Conservation (phyloP, 1,284 basidiomycete genomes). For the Wallemia hederae region DNA sequence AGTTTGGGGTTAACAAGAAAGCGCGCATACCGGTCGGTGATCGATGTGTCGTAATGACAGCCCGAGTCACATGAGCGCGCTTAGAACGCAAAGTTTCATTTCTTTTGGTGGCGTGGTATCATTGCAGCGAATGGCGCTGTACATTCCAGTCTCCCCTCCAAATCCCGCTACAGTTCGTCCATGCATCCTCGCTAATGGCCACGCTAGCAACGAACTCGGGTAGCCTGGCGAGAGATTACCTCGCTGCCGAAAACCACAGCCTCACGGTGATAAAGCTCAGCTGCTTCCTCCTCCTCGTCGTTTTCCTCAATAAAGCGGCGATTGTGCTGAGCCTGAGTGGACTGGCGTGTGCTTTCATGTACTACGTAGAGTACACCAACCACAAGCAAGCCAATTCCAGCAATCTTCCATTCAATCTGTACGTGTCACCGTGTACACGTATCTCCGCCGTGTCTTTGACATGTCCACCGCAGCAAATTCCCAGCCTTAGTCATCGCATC, state of each 20-base stretch:
- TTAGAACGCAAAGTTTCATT: no score
- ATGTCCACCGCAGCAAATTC: not conserved
- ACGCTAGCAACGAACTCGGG: not conserved
- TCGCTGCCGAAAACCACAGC: not conserved
- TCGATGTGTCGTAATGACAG: no score
- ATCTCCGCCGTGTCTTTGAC: no score
- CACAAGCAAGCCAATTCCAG: not conserved
- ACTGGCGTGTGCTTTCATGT: not conserved
- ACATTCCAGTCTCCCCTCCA: no score
- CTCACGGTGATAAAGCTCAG: not conserved
- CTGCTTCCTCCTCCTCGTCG: not conserved
- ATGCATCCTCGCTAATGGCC: no score
- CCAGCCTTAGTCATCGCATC: not conserved
- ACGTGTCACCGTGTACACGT: not conserved
- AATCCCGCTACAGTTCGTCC: no score
- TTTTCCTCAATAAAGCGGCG: not conserved
- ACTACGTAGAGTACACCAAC: not conserved
- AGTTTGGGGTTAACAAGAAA: not conserved
- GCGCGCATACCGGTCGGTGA: not conserved
- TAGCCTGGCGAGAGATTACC: not conserved
- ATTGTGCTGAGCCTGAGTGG: not conserved
- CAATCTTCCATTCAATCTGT: not conserved
- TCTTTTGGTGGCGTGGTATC: no score
- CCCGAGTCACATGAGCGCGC: no score
- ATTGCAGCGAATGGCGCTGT: no score